Conservation (phyloP, 75 land plant genomes). For the Chamaecyparis obtusa region DNA sequence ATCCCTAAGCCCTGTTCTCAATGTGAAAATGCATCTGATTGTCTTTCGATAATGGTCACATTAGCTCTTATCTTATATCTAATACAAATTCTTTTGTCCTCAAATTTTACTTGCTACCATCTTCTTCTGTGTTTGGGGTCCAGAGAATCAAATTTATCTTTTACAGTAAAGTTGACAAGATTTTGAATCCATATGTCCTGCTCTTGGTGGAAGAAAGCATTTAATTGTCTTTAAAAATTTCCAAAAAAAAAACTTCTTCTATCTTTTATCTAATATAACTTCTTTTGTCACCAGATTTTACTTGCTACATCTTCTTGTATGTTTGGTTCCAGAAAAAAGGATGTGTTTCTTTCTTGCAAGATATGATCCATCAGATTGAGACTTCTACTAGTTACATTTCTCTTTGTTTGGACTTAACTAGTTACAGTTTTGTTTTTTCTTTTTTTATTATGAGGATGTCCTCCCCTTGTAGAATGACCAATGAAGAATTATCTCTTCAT, state of each 20-base stretch:
- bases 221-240: background rate
- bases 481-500: background rate
- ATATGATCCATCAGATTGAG: background rate
- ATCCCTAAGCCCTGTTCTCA: background rate
- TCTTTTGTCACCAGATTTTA: background rate
- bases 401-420: background rate
- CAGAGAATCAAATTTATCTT: background rate
- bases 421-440: background rate
- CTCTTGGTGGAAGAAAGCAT: background rate
- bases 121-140: background rate
- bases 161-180: background rate
- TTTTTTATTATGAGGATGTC: background rate
- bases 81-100: background rate
- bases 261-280: background rate
- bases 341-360: background rate
- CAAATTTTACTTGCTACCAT: background rate
- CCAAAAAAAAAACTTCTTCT: background rate
- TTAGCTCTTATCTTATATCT: no score
- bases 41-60: no score
- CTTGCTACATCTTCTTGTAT: background rate
- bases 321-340: background rate
- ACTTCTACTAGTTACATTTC: background rate
- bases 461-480: background rate
- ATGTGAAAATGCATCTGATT: background rate
- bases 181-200: background rate